Conservation (phyloP, 345 rosid genomes). For the Salix exigua region DNA sequence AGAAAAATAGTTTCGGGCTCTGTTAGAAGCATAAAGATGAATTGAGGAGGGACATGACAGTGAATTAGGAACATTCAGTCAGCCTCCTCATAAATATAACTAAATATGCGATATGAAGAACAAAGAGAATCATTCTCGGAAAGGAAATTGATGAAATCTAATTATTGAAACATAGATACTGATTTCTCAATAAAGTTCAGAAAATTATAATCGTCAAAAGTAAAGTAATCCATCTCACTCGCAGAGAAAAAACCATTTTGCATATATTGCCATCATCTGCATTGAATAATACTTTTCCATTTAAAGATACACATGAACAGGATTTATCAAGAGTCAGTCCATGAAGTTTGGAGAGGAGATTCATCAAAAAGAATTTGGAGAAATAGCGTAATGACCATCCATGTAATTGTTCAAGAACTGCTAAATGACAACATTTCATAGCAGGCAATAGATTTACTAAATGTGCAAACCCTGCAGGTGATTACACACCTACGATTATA, state of each 20-base stretch:
- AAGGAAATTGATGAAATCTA: neutral
- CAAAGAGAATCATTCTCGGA: neutral
- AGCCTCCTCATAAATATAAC: neutral
- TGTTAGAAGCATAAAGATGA: neutral
- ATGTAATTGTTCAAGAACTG: neutral
- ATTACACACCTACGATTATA: neutral
- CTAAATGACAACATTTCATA: neutral
- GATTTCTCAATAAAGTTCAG: neutral
- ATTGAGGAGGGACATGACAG: neutral
- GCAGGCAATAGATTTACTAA: neutral
- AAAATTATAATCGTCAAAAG: neutral
- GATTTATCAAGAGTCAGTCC: neutral
- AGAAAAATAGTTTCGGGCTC: slow-evolving; percentile 3
- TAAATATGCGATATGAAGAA: neutral
- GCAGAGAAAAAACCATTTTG: neutral
- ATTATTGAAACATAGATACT: neutral
- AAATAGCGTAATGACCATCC: neutral
- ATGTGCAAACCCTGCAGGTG: neutral
- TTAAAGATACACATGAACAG: neutral
- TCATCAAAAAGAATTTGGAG: neutral
- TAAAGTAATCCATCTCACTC: neutral
- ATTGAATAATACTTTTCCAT: neutral
- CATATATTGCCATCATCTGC: neutral
- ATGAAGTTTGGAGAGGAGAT: neutral
- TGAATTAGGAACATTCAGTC: neutral